Evolutionary conservation across 805 yeast species (phyloP).

Genomic region (Candida boidinii): DNA sequence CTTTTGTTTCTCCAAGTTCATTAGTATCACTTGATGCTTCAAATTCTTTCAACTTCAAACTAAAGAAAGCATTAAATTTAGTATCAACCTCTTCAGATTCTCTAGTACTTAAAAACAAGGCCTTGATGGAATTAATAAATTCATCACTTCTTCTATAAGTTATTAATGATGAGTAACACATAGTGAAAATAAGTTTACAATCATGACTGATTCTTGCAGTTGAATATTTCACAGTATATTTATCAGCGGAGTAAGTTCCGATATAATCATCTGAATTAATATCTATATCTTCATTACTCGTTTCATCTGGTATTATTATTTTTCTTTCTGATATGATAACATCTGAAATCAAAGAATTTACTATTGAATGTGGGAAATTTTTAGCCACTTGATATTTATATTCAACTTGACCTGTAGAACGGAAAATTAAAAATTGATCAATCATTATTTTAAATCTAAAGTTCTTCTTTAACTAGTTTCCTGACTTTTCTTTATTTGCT

Average conservation of each 20-base stretch:
- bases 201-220: constrained; percentile 30
- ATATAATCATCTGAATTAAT: constrained; percentile 15
- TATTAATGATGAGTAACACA: constrained; percentile 31
- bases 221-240: constrained; percentile 37
- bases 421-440: constrained; percentile 41
- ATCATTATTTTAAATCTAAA: constrained; percentile 25
- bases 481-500: too few species aligned
- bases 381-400: constrained; percentile 35
- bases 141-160: constrained; percentile 20
- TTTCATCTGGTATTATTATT: constrained; percentile 11
- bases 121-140: constrained; percentile 17
- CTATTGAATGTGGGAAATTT: constrained; percentile 28
- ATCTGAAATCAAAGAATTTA: constrained; percentile 41
- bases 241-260: constrained; percentile 26
- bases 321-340: constrained; percentile 34
- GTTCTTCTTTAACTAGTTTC: too few species aligned
- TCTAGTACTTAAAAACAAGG: constrained; percentile 13
- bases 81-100: constrained; percentile 13
- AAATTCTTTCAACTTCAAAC: constrained; percentile 24
- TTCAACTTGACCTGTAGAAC: constrained; percentile 43
- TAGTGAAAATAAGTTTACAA: constrained; percentile 27
- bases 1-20: constrained; percentile 1
- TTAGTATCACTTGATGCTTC: constrained; percentile 11
- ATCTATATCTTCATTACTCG: constrained; percentile 13
- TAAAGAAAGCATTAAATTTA: constrained; percentile 30